Conservation (phyloP, 1,139 yeast species). For the Blastobotrys serpentis region DNA sequence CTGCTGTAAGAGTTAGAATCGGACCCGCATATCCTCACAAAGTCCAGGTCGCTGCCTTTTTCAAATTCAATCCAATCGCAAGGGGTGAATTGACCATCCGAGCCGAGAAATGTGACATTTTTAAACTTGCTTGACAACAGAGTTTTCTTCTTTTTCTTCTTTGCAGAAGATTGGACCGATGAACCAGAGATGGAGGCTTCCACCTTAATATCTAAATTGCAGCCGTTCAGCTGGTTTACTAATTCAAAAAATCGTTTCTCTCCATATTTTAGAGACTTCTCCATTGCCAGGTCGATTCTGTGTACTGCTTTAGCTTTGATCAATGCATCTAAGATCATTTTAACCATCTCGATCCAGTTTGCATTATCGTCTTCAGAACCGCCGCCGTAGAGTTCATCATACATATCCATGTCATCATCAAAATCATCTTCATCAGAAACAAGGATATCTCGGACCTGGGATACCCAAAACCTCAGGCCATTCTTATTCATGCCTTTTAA, state of each 20-base stretch:
- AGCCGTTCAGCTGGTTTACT: neutral
- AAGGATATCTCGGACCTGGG: neutral
- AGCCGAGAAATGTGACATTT: neutral
- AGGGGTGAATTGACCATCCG: neutral
- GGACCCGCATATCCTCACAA: neutral
- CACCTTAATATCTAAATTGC: neutral
- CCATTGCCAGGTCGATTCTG: neutral
- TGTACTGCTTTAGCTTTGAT: neutral
- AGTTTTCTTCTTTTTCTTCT: neutral
- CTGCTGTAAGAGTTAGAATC: neutral
- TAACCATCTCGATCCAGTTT: neutral
- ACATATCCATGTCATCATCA: neutral
- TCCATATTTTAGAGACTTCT: neutral
- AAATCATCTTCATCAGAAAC: neutral
- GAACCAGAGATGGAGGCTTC: neutral
- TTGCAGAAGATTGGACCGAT: neutral
- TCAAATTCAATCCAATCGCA: neutral
- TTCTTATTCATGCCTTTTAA: neutral
- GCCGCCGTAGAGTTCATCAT: no score
- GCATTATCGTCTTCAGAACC: neutral
- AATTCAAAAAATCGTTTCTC: neutral
- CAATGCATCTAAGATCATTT: neutral
- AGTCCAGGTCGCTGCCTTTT: neutral
- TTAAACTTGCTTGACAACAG: neutral
- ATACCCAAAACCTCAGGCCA: neutral